A percentile compares a stretch with the other conserved stretches of the same genome.
Conservation (phyloP, 139 green algal genomes). For the Gonium pectorale region DNA sequence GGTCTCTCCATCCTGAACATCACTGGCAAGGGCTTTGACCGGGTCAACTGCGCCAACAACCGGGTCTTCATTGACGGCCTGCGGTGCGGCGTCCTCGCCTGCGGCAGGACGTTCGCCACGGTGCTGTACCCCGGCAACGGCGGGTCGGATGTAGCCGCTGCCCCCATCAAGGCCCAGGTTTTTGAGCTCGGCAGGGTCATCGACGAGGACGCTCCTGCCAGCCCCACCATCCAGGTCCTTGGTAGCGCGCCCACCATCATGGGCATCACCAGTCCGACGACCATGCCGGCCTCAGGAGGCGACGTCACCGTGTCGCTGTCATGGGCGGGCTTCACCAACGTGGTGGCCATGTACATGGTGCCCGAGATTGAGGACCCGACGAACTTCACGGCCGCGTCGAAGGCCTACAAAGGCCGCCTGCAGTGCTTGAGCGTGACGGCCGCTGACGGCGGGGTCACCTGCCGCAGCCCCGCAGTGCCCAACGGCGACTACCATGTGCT, state of each 20-base stretch:
- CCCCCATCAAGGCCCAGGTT: neutral
- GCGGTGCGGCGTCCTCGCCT: neutral
- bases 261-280: neutral
- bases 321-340: neutral
- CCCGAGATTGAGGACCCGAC: neutral
- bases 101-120: neutral
- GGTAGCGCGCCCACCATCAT: neutral
- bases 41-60: conserved; percentile 34
- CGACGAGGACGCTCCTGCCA: conserved; percentile 3
- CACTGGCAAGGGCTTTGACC: conserved; percentile 50
- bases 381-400: neutral
- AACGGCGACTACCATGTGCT: conserved; percentile 39
- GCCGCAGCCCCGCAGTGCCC: neutral
- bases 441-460: neutral
- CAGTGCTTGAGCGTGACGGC: neutral
- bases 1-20: conserved; percentile 21
- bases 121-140: conserved; percentile 9
- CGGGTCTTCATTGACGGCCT: conserved; percentile 15
- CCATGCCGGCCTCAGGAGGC: conserved; percentile 27
- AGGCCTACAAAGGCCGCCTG: neutral
- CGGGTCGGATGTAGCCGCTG: neutral
- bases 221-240: neutral
- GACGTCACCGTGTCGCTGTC: neutral
- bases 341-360: neutral
- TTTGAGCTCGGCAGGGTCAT: neutral